Conservation (phyloP, 208 protist species). For the Leptomonas seymouri region DNA sequence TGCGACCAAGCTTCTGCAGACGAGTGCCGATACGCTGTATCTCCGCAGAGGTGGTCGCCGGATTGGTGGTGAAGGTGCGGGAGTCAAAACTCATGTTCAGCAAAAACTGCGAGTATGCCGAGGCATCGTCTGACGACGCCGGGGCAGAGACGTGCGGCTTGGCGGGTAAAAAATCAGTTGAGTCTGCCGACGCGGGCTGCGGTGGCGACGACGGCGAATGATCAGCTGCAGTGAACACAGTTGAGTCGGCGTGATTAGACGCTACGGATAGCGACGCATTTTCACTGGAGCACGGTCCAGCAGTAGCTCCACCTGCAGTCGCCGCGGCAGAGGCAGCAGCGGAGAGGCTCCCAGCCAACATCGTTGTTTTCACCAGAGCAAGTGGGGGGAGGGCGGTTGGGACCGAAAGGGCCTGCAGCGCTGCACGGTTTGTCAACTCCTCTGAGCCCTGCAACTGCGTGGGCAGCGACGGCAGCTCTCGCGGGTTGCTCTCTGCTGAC, state of each 20-base stretch:
- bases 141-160: not conserved
- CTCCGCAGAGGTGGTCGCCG: slow-evolving; percentile 7
- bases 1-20: slow-evolving; percentile 11
- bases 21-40: slow-evolving; percentile 29
- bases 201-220: not conserved
- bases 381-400: not conserved
- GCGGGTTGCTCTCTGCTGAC: slow-evolving; percentile 22
- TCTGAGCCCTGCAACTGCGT: not conserved
- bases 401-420: not conserved
- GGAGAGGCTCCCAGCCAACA: too few relatives aligned
- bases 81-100: slow-evolving; percentile 39
- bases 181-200: not conserved
- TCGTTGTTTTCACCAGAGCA: not conserved
- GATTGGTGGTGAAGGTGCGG: slow-evolving; percentile 11
- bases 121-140: not conserved
- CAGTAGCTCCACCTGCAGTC: too few relatives aligned
- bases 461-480: slow-evolving; percentile 12
- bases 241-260: too few relatives aligned
- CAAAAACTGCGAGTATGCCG: slow-evolving; percentile 10
- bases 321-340: too few relatives aligned
- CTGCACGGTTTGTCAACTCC: not conserved
- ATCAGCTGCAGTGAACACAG: too few relatives aligned
- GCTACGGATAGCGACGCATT: too few relatives aligned
- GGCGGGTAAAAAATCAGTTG: not conserved
- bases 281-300: too few relatives aligned